Evolutionary conservation across 306 rosid species (phyloP), one percentile per base, ranked within the genome.

Genomic region (Cucumis cinereus): DNA sequence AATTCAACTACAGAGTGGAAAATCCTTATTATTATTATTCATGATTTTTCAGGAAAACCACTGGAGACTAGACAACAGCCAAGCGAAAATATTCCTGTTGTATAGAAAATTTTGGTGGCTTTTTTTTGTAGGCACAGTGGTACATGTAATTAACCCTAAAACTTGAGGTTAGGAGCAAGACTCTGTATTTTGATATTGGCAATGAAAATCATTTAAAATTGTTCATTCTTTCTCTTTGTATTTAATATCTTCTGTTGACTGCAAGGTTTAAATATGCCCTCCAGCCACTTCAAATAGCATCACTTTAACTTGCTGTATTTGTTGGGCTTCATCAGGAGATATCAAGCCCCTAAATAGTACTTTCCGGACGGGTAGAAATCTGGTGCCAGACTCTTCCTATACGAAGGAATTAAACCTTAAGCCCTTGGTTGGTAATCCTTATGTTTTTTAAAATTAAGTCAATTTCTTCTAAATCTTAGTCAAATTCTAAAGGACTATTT

Each of bases 51-150:
- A 93, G 98, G 92, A 77, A 85, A 30, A 30, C 35, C 35, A 30
- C 35, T 30, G 35, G 35, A 89, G 86, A 83, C 96, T 76, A 80
- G 86, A 80, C 97, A 89, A 75, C 93, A 88, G 82, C 86, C 88
- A 82, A 89, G 85, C 61, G 93, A 91, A 69, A 81, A 90, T 64
- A 91, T 91, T 83, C 92, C 90, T 77, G 98, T 91, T 69, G 80
- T 84, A 82, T 91, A 91, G 88, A 60, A 60, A 82, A 55, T 73
- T 74, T 58, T 50, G 76, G 79, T 72, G 74, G 78, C 75, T 13
- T 40, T 84, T 86, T 87, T 89, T 82, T 81, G 73, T 79, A 78
- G 83, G 83, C 79, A 43, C 20, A 72, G 61, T 57, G 76, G 50
- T 35, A 79, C 73, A 79, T 82, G 80, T 87, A 89, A 30, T 81